A percentile compares a stretch with the other conserved stretches of the same genome.
phyloP scores from a whole-genome alignment of 1,284 basidiomycete genomes.

The Abortiporus biennis region DNA sequence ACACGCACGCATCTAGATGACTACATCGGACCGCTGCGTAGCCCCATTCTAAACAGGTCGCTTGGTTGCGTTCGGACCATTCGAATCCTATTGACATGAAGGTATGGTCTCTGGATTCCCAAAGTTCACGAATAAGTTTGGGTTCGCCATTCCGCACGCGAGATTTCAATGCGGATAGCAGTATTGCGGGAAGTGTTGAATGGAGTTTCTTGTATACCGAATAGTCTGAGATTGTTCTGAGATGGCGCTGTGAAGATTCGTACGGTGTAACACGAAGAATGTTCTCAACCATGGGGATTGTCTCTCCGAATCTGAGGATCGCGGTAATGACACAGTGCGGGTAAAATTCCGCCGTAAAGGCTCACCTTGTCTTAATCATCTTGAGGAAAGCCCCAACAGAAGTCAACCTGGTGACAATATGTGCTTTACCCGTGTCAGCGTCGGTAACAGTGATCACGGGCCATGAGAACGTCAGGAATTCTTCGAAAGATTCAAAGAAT shows the following conservation, averaged over 20 bases:
- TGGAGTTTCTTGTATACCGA: constrained; percentile 69
- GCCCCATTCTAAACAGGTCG: constrained; percentile 70
- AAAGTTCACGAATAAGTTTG: constrained; percentile 60
- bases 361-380: constrained; percentile 73
- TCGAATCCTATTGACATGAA: constrained; percentile 76
- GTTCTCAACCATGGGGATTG: constrained; percentile 62
- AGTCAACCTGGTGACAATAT: constrained; percentile 71
- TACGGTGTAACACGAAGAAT: constrained; percentile 60
- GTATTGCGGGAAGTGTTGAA: constrained; percentile 65
- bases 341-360: not conserved
- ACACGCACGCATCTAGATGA: constrained; percentile 64
- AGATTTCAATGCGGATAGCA: constrained; percentile 61
- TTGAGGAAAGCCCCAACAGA: constrained; percentile 69
- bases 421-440: constrained; percentile 61
- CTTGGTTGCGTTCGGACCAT: constrained; percentile 72
- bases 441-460: constrained; percentile 80
- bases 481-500: constrained; percentile 75
- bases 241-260: constrained; percentile 60
- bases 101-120: constrained; percentile 64
- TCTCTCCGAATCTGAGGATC: constrained; percentile 59
- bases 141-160: constrained; percentile 69
- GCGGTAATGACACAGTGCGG: constrained; percentile 4
- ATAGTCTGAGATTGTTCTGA: constrained; percentile 68
- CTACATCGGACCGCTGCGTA: constrained; percentile 74
- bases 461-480: constrained; percentile 82